A percentile compares a stretch with the other conserved stretches of the same genome.
These are phyloP conservation scores for sunflower (Helianthus annuus) DNA, from an alignment of 129 eudicot genomes.

Conservation along the genomic window HanXRQr2.0-SUNRISE NC_035436.2:169362687-169363186, in stretches of 20 bases:
- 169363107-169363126: neutral
- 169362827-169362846: slow-evolving; percentile 55
- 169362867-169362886: slow-evolving; percentile 60
- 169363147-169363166: slow-evolving; percentile 35
- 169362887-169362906: slow-evolving; percentile 50
- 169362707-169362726: slow-evolving; percentile 56
- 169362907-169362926: neutral
- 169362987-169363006: slow-evolving; percentile 35
- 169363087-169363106: neutral
- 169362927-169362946: neutral
- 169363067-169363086: slow-evolving; percentile 24
- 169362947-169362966: neutral
- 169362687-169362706: slow-evolving; percentile 59
- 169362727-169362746: neutral
- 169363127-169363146: neutral
- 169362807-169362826: slow-evolving; percentile 63
- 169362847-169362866: slow-evolving; percentile 74
- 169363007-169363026: slow-evolving; percentile 69
- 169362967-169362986: slow-evolving; percentile 29
- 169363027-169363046: slow-evolving; percentile 40
- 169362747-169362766: too few relatives aligned
- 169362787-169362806: slow-evolving; percentile 20
- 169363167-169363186: slow-evolving; percentile 61
- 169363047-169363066: slow-evolving; percentile 49
- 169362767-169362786: too few relatives aligned